Percentiles rank a stretch among this genome's conserved stretches.
phyloP scores from a whole-genome alignment of 2,329 filamentous ascomycete genomes.

The Botrytis paeoniae region DNA sequence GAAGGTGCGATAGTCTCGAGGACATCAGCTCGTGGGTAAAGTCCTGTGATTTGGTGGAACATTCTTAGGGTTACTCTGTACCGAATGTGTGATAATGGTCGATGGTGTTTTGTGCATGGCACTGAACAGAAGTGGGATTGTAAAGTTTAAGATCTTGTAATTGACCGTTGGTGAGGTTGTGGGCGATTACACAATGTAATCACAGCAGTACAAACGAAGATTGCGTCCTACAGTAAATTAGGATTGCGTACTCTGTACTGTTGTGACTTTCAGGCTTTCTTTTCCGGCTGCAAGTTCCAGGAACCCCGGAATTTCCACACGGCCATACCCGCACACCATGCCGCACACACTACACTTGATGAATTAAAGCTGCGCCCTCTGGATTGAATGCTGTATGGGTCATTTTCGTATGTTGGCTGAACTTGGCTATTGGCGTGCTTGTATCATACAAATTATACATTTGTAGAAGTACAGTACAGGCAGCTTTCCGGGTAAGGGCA shows the following conservation, averaged over 20 bases:
- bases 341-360: background rate
- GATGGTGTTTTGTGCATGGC: slow-evolving; percentile 15
- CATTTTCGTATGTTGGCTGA: background rate
- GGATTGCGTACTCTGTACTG: slow-evolving; percentile 19
- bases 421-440: background rate
- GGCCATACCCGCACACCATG: slow-evolving; percentile 17
- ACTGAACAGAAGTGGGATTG: background rate
- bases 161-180: slow-evolving; percentile 17
- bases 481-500: slow-evolving; percentile 10
- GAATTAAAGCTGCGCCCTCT: background rate
- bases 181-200: slow-evolving; percentile 8
- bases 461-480: background rate
- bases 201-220: slow-evolving; percentile 19
- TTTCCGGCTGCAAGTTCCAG: slow-evolving; percentile 19
- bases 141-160: background rate
- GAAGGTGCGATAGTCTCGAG: slow-evolving; percentile 19
- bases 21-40: slow-evolving; percentile 18
- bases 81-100: slow-evolving; percentile 16
- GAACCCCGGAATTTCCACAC: slow-evolving; percentile 21
- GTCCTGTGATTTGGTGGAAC: slow-evolving; percentile 8
- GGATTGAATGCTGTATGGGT: background rate
- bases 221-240: slow-evolving; percentile 18
- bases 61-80: background rate
- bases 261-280: slow-evolving; percentile 16
- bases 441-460: background rate